Percentiles rank a stretch among this genome's conserved stretches.
phyloP scores from a whole-genome alignment of 257 asterid species.

The Agastache rugosa region DNA sequence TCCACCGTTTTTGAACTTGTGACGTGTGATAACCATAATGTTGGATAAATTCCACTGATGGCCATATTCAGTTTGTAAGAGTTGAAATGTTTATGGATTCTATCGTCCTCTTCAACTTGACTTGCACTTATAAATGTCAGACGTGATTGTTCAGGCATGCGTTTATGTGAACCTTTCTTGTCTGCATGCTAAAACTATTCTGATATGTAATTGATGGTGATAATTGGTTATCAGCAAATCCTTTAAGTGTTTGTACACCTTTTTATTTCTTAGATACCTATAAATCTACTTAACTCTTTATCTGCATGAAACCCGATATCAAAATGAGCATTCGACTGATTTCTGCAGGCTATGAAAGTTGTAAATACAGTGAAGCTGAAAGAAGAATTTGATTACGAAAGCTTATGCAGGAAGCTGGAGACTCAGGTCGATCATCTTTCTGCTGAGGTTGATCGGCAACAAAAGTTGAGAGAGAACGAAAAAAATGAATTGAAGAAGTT shows the following conservation, averaged over 20 bases:
- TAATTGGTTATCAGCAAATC: neutral
- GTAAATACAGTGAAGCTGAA: conserved; percentile 75
- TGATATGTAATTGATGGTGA: conserved; percentile 14
- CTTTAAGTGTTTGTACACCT: neutral
- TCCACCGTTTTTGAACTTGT: neutral
- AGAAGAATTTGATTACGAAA: conserved; percentile 92
- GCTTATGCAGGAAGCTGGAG: conserved; percentile 87
- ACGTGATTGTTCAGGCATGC: neutral
- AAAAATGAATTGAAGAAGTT: conserved; percentile 59
- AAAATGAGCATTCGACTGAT: conserved; percentile 32
- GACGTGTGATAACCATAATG: neutral
- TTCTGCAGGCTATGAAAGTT: conserved; percentile 91
- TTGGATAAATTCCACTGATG: neutral
- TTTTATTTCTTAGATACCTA: conserved; percentile 2
- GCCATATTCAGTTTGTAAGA: neutral
- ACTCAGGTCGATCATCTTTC: conserved; percentile 76
- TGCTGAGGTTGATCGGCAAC: conserved; percentile 74
- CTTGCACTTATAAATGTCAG: neutral
- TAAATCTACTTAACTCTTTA: neutral
- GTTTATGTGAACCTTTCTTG: neutral
- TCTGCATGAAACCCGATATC: neutral
- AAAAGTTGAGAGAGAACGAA: conserved; percentile 64
- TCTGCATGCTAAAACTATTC: neutral
- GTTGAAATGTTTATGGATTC: neutral
- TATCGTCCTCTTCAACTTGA: neutral